Percentiles rank a stretch among this genome's conserved stretches.
Conservation (phyloP, 768 basidiomycete species). For the Pulveroboletus frians region DNA sequence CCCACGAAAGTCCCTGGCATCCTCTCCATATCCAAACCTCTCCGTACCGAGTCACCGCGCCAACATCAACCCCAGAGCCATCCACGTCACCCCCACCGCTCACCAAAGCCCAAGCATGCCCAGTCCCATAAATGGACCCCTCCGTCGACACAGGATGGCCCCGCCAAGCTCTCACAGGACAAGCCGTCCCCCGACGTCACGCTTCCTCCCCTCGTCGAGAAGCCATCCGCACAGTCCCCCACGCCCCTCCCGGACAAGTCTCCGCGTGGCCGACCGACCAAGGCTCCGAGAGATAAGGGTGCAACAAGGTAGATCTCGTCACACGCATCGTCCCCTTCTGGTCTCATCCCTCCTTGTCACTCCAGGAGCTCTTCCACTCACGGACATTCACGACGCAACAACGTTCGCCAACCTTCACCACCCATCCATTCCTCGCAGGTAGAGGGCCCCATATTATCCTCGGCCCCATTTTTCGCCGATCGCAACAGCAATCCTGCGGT, state of each 20-base stretch:
- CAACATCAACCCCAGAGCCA: slow-evolving; percentile 35
- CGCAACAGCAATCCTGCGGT: slow-evolving; percentile 30
- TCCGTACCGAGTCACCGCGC: slow-evolving; percentile 30
- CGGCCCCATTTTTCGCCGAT: slow-evolving; percentile 22
- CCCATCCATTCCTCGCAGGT: slow-evolving; percentile 60
- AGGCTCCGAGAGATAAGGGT: slow-evolving; percentile 40
- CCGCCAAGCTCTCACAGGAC: slow-evolving; percentile 29
- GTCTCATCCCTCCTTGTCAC: slow-evolving; percentile 4
- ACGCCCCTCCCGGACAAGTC: slow-evolving; percentile 26
- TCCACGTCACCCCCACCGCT: slow-evolving; percentile 30
- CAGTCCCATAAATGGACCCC: slow-evolving; percentile 15
- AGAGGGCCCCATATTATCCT: slow-evolving; percentile 42
- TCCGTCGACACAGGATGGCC: slow-evolving; percentile 25
- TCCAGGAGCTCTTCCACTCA: slow-evolving; percentile 44
- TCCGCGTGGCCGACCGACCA: slow-evolving; percentile 33
- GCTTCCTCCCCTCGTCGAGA: slow-evolving; percentile 28
- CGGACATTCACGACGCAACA: slow-evolving; percentile 43
- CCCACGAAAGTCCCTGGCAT: slow-evolving; percentile 72
- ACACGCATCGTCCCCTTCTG: neutral
- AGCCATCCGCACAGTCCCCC: slow-evolving; percentile 20
- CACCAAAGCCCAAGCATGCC: slow-evolving; percentile 34
- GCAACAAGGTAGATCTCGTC: slow-evolving; percentile 35
- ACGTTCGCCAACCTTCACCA: slow-evolving; percentile 60
- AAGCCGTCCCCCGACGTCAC: slow-evolving; percentile 27
- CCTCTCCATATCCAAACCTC: slow-evolving; percentile 61